Percentiles rank a stretch among this genome's conserved stretches.
Evolutionary conservation across 208 protist species (phyloP).

Genomic region (Wallacemonas sp.): DNA sequence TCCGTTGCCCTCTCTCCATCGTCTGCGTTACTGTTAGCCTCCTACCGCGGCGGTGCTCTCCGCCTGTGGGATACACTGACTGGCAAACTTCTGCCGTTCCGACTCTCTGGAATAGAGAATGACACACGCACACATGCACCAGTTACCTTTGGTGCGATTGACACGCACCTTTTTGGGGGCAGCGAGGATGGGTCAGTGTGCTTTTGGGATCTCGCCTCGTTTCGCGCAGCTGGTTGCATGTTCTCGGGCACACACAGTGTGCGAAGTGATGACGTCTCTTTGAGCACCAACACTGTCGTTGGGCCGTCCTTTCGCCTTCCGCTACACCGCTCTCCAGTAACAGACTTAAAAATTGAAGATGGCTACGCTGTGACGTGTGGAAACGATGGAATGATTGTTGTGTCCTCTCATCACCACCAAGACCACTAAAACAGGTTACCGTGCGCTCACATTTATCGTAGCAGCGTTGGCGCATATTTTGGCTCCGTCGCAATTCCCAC

Average conservation of each 20-base stretch:
- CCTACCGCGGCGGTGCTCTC: constrained; percentile 66
- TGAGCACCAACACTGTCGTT: constrained; percentile 15
- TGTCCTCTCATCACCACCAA: constrained; percentile 34
- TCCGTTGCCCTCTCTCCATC: constrained; percentile 77
- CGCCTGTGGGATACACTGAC: constrained; percentile 79
- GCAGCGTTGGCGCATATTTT: not conserved
- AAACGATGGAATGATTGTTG: constrained; percentile 61
- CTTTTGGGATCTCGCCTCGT: constrained; percentile 58
- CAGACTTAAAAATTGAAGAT: constrained; percentile 70
- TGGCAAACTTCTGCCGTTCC: constrained; percentile 48
- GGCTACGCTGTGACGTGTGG: constrained; percentile 64
- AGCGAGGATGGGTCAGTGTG: constrained; percentile 71
- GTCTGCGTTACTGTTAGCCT: constrained; percentile 64
- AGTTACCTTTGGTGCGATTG: constrained; percentile 55
- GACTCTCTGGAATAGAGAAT: constrained; percentile 56
- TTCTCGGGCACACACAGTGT: not conserved
- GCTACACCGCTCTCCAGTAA: constrained; percentile 54
- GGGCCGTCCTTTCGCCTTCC: constrained; percentile 32
- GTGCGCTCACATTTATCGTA: too few relatives aligned
- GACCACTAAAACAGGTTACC: not conserved
- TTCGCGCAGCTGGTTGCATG: constrained; percentile 15
- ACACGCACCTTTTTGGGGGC: constrained; percentile 63
- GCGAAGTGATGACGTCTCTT: constrained; percentile 19
- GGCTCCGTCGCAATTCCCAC: not conserved
- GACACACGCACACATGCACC: constrained; percentile 50